Evolutionary conservation across 2,329 filamentous ascomycete species (phyloP).

Genomic region (Macrophomina pseudophaseolina): DNA sequence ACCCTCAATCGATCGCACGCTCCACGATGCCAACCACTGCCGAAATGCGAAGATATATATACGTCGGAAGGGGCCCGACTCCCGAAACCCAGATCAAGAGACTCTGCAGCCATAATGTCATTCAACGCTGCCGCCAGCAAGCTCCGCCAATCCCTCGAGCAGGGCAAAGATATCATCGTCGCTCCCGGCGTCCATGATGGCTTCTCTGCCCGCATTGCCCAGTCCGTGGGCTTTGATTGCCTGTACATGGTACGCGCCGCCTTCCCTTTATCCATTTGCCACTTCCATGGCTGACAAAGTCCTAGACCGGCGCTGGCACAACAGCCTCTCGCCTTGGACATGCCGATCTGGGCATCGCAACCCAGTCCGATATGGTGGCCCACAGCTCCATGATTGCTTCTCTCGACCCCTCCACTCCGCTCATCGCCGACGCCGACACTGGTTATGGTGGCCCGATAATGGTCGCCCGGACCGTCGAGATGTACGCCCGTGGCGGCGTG

Average conservation of each 20-base stretch:
- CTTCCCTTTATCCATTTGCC: not conserved
- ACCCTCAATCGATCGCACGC: not conserved
- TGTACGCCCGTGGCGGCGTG: slow-evolving; percentile 38
- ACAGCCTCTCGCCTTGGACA: slow-evolving; percentile 65
- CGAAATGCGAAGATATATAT: not conserved
- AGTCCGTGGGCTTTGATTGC: slow-evolving; percentile 66
- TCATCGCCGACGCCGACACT: slow-evolving; percentile 28
- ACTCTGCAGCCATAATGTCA: not conserved
- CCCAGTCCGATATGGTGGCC: slow-evolving; percentile 65
- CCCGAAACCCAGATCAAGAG: not conserved
- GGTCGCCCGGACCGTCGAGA: slow-evolving; percentile 30
- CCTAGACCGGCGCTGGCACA: slow-evolving; percentile 66
- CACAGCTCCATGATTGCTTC: slow-evolving; percentile 70
- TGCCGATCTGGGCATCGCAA: slow-evolving; percentile 67
- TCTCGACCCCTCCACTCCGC: slow-evolving; percentile 52
- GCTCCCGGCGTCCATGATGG: slow-evolving; percentile 73
- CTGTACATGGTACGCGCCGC: slow-evolving; percentile 66
- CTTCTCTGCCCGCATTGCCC: slow-evolving; percentile 66
- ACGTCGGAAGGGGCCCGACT: not conserved
- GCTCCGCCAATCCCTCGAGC: slow-evolving; percentile 38
- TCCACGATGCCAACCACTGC: not conserved
- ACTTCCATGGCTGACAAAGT: slow-evolving; percentile 6
- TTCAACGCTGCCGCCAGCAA: slow-evolving; percentile 24
- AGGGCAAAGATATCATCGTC: slow-evolving; percentile 51
- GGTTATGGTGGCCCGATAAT: slow-evolving; percentile 29